Evolutionary conservation across 176 grass and related monocot species (phyloP).

Genomic region (Panicum miliaceum): DNA sequence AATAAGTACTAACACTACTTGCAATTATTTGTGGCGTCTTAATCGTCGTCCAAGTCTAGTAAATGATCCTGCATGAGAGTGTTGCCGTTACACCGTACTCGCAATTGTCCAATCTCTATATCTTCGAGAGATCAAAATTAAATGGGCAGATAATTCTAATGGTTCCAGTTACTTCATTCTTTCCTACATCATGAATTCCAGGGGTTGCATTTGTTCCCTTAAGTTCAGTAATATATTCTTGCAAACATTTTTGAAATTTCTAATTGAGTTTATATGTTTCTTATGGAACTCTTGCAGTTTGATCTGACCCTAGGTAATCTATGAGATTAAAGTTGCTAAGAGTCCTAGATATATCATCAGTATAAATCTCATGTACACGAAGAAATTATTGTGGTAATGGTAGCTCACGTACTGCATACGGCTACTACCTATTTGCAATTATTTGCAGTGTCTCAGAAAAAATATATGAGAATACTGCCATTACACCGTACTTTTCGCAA

Average conservation of each 20-base stretch:
- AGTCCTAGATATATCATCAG: neutral
- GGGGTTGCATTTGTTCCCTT: neutral
- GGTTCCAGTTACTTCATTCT: neutral
- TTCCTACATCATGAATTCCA: neutral
- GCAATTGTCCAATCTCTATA: neutral
- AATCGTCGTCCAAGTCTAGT: neutral
- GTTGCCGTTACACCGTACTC: neutral
- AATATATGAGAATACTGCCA: neutral
- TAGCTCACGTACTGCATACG: conserved; percentile 28
- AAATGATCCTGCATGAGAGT: neutral
- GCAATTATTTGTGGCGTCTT: neutral
- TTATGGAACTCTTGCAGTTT: neutral
- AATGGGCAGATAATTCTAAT: neutral
- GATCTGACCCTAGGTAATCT: neutral
- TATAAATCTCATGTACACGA: neutral
- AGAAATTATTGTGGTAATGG: neutral
- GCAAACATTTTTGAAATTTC: neutral
- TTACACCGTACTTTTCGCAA: neutral
- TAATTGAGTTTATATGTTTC: neutral
- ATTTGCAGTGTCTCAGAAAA: neutral
- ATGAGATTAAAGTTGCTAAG: neutral
- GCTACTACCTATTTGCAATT: neutral
- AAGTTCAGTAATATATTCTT: neutral
- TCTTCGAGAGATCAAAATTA: neutral
- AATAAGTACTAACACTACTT: neutral